These are phyloP conservation scores for Thecaphora frezii DNA, from an alignment of 1,284 basidiomycete species.

Conservation along the genomic window DNA sequence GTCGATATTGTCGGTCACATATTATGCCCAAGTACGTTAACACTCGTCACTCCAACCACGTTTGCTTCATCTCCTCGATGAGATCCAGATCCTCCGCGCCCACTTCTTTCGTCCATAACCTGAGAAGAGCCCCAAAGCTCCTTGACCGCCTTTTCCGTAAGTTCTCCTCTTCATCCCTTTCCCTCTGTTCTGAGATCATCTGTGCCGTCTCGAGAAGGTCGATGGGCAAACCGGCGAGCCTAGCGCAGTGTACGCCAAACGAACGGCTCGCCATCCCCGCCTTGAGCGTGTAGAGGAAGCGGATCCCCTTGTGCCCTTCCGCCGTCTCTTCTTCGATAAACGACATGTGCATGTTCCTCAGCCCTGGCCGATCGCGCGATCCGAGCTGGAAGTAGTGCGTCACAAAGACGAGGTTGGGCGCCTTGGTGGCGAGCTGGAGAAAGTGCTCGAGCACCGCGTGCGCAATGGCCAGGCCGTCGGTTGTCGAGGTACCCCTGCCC, in stretches of 20 bases:
- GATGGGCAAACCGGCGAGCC: constrained; percentile 36
- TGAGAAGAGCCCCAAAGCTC: neutral
- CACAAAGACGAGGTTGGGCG: constrained; percentile 45
- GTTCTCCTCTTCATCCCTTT: neutral
- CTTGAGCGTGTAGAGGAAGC: constrained; percentile 51
- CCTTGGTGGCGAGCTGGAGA: constrained; percentile 1
- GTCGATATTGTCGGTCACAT: too few species aligned
- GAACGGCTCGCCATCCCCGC: constrained; percentile 37
- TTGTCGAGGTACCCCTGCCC: constrained; percentile 39
- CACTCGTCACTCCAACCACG: too few species aligned
- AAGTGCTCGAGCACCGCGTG: constrained; percentile 39
- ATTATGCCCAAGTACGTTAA: too few species aligned
- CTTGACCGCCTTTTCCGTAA: neutral
- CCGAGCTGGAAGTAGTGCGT: constrained; percentile 50
- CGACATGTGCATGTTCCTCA: constrained; percentile 50
- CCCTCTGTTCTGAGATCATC: constrained; percentile 3
- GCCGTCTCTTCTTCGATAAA: constrained; percentile 15
- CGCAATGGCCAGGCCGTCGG: constrained; percentile 46
- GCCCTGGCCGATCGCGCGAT: constrained; percentile 7
- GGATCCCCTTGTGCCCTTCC: constrained; percentile 18
- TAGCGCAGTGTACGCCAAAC: constrained; percentile 56
- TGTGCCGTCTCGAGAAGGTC: constrained; percentile 10
- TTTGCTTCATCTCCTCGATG: too few species aligned
- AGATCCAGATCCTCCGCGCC: too few species aligned
- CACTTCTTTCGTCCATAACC: neutral